Percentiles rank a stretch among this genome's conserved stretches.
Evolutionary conservation across 2,329 filamentous ascomycete genomes (phyloP).

Genomic region (Monosporascus cannonballus): DNA sequence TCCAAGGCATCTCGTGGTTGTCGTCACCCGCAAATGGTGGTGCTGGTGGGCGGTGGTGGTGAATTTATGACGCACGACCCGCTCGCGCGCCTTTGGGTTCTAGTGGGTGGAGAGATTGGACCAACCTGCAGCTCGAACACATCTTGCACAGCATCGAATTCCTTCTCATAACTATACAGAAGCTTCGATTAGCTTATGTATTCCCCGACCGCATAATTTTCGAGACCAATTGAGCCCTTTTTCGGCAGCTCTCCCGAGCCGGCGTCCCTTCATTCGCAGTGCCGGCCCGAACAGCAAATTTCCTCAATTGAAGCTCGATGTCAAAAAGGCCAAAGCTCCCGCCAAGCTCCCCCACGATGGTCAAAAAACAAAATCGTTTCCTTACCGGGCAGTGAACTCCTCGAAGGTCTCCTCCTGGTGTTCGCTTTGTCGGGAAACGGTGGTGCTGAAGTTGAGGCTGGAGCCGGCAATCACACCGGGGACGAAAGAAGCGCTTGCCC

Average conservation of each 20-base stretch:
- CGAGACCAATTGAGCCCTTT: constrained; percentile 16
- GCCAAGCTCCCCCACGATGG: background rate
- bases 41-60: background rate
- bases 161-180: constrained; percentile 85
- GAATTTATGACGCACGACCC: constrained; percentile 11
- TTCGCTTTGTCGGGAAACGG: constrained; percentile 46
- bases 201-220: background rate
- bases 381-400: constrained; percentile 96
- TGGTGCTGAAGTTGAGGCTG: constrained; percentile 57
- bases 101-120: constrained; percentile 13
- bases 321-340: background rate
- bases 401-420: constrained; percentile 97
- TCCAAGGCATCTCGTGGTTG: background rate
- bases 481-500: constrained; percentile 40
- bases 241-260: constrained; percentile 6
- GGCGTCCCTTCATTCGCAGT: background rate
- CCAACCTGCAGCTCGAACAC: constrained; percentile 99
- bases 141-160: constrained; percentile 95
- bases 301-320: background rate
- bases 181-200: constrained; percentile 33
- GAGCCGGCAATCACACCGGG: constrained; percentile 46
- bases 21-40: no score
- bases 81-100: background rate
- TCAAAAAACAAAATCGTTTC: constrained; percentile 15
- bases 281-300: background rate